Conservation (phyloP, 371 early-diverging fungal species). For the Paramicrosporidium saccamoebae region DNA sequence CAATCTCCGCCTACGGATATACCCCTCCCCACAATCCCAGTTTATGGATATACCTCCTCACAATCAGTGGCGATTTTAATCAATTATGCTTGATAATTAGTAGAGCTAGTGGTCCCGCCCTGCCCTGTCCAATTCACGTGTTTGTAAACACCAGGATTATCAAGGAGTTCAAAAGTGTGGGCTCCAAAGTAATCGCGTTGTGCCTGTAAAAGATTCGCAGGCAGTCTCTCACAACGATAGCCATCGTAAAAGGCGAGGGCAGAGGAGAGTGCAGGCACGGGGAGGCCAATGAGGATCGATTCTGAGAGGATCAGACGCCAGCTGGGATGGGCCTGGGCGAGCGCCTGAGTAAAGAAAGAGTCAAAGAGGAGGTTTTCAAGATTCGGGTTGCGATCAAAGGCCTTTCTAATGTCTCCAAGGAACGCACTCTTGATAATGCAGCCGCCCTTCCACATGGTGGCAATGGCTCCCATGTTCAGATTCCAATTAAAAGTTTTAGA, state of each 20-base stretch:
- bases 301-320: conserved; percentile 69
- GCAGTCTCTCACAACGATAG: conserved; percentile 47
- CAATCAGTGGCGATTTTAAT: too few relatives aligned
- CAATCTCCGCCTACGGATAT: too few relatives aligned
- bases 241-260: conserved; percentile 89
- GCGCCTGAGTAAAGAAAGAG: conserved; percentile 70
- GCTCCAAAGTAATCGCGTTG: conserved; percentile 97
- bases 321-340: conserved; percentile 36
- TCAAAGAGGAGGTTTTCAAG: conserved; percentile 64
- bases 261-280: conserved; percentile 61
- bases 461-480: conserved; percentile 77
- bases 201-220: conserved; percentile 87
- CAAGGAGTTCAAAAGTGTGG: conserved; percentile 70
- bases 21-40: too few relatives aligned
- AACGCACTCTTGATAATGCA: conserved; percentile 89
- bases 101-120: conserved; percentile 33
- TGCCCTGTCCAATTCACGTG: conserved; percentile 92
- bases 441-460: conserved; percentile 95
- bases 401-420: conserved; percentile 78
- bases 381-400: conserved; percentile 47
- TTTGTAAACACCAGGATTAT: conserved; percentile 29
- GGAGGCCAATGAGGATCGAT: conserved; percentile 48
- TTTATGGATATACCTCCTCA: too few relatives aligned
- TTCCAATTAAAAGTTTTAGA: conserved; percentile 72
- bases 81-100: conserved; percentile 19